phyloP scores from a whole-genome alignment of 495 filamentous ascomycete genomes.

The Penicillium manginii region DNA sequence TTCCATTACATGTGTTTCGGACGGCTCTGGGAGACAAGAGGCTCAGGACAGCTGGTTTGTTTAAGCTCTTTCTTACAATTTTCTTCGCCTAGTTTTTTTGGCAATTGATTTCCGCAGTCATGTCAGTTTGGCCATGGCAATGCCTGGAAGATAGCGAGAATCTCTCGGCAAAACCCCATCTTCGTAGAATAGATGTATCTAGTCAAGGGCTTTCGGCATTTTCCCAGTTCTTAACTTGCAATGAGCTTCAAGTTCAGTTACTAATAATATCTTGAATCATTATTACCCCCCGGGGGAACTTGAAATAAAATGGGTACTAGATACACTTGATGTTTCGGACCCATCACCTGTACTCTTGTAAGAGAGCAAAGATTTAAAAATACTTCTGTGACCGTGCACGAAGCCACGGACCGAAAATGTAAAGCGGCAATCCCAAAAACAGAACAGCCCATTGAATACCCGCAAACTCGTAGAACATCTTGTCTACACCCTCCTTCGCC shows the following conservation, averaged over 20 bases:
- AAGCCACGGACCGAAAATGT: slow-evolving; percentile 36
- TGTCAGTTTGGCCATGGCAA: background rate
- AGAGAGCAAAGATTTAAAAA: slow-evolving; percentile 8
- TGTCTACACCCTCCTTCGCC: slow-evolving; percentile 32
- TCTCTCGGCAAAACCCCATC: too few relatives aligned
- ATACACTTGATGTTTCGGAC: too few relatives aligned
- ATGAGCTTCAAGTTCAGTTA: too few relatives aligned
- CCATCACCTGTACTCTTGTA: too few relatives aligned
- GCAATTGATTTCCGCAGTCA: background rate
- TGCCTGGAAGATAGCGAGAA: too few relatives aligned
- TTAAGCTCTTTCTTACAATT: background rate
- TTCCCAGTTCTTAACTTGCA: too few relatives aligned
- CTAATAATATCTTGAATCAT: too few relatives aligned
- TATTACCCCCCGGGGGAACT: too few relatives aligned
- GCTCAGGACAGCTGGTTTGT: slow-evolving; percentile 2
- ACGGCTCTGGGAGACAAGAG: background rate
- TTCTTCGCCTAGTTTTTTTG: background rate
- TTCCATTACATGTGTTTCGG: slow-evolving; percentile 2
- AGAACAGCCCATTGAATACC: slow-evolving; percentile 42
- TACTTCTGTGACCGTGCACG: slow-evolving; percentile 26
- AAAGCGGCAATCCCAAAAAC: slow-evolving; percentile 35
- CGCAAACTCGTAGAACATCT: slow-evolving; percentile 46
- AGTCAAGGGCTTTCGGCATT: too few relatives aligned
- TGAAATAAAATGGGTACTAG: too few relatives aligned
- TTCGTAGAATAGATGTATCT: too few relatives aligned